A percentile compares a stretch with the other conserved stretches of the same genome.
Evolutionary conservation across 306 rosid species (phyloP).

Genomic region (Luffa aegyptiaca): DNA sequence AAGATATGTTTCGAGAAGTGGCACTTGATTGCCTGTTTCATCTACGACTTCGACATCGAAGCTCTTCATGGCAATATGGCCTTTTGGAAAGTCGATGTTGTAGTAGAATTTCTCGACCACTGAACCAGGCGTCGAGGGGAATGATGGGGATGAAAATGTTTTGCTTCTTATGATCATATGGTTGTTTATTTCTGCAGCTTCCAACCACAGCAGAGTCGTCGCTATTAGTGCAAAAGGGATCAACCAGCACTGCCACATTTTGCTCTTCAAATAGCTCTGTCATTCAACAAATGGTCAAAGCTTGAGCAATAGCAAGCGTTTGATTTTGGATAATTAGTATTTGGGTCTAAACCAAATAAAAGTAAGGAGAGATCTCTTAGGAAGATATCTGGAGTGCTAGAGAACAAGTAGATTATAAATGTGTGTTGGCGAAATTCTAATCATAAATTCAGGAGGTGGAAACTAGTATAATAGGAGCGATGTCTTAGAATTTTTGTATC

Average conservation of each 20-base stretch:
- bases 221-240: neutral
- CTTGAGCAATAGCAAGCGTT: too few species aligned
- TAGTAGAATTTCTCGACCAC: constrained; percentile 30
- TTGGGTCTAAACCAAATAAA: too few species aligned
- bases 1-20: constrained; percentile 68
- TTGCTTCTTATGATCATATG: constrained; percentile 29
- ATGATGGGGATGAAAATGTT: constrained; percentile 41
- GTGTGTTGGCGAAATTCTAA: too few species aligned
- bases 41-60: constrained; percentile 64
- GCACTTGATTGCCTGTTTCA: constrained; percentile 38
- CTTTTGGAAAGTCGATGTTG: constrained; percentile 46
- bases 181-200: neutral
- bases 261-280: neutral
- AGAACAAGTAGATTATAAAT: too few species aligned
- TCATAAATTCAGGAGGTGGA: too few species aligned
- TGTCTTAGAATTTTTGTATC: too few species aligned
- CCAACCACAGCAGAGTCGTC: neutral
- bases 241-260: neutral
- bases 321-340: too few species aligned
- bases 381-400: too few species aligned
- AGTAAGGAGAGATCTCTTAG: too few species aligned
- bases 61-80: constrained; percentile 56
- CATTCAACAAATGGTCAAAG: too few species aligned
- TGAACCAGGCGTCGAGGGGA: constrained; percentile 54
- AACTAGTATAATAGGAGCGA: too few species aligned